Evolutionary conservation across 2,329 filamentous ascomycete genomes (phyloP).

Genomic region (Cryphonectria carpinicola): DNA sequence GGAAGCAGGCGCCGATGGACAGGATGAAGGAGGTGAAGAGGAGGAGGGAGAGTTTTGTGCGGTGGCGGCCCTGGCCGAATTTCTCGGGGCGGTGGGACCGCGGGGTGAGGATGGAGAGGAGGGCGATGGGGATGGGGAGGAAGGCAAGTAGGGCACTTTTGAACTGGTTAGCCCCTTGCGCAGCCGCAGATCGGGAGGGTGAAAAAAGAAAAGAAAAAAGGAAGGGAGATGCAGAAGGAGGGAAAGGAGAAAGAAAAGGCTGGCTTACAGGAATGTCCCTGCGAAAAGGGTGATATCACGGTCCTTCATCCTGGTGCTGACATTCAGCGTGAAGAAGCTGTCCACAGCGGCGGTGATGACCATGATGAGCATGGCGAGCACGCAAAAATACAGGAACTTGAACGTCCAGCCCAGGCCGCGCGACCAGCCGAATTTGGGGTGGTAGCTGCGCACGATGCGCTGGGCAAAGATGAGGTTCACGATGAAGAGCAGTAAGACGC

Average conservation of each 20-base stretch:
- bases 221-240: not conserved
- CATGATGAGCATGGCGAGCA: constrained; percentile 65
- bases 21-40: constrained; percentile 62
- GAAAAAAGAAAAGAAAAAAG: not conserved
- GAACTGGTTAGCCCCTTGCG: not conserved
- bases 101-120: constrained; percentile 53
- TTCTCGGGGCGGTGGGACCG: constrained; percentile 49
- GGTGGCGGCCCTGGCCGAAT: constrained; percentile 70
- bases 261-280: constrained; percentile 62
- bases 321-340: constrained; percentile 67
- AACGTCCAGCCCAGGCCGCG: constrained; percentile 55
- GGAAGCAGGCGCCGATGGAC: constrained; percentile 70
- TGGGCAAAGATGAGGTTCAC: constrained; percentile 79
- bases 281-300: constrained; percentile 68
- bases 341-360: constrained; percentile 68
- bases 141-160: constrained; percentile 61
- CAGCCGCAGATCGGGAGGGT: not conserved
- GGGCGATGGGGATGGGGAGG: constrained; percentile 63
- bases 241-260: constrained; percentile 65
- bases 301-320: constrained; percentile 52
- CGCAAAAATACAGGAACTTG: constrained; percentile 59
- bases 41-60: constrained; percentile 69
- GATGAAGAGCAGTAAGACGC: constrained; percentile 75
- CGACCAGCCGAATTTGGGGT: constrained; percentile 74
- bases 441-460: constrained; percentile 73